A percentile compares a stretch with the other conserved stretches of the same genome.
These are phyloP conservation scores for Aureobasidium vineae DNA, from an alignment of 2,329 filamentous ascomycete species.

Conservation along the genomic window DNA sequence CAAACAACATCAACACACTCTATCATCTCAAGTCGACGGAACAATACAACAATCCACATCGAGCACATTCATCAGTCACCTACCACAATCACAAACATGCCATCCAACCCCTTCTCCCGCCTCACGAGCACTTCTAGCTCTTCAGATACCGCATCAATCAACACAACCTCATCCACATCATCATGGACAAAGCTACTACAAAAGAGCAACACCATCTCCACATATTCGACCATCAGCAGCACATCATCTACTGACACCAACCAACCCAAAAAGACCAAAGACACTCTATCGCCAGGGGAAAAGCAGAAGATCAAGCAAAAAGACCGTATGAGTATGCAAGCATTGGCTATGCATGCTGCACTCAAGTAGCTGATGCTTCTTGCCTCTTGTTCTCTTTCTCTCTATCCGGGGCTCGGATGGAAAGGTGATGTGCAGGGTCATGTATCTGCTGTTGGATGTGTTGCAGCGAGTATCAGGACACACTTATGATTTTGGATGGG, in stretches of 20 bases:
- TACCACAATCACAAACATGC: background rate
- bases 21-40: background rate
- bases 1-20: background rate
- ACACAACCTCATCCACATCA: slow-evolving; percentile 17
- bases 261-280: background rate
- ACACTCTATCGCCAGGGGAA: slow-evolving; percentile 1
- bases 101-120: slow-evolving; percentile 17
- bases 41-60: background rate
- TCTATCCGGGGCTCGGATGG: background rate
- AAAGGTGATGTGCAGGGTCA: too few relatives aligned
- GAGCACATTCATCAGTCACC: background rate
- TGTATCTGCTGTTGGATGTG: background rate
- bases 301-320: slow-evolving; percentile 15
- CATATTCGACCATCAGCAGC: background rate
- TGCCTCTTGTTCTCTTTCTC: background rate
- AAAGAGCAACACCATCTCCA: background rate
- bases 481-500: background rate
- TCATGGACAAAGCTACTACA: slow-evolving; percentile 1
- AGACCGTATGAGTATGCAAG: slow-evolving; percentile 8
- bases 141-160: slow-evolving; percentile 17
- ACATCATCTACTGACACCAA: background rate
- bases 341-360: slow-evolving; percentile 4
- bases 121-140: background rate
- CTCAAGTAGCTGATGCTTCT: background rate
- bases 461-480: too few relatives aligned